Percentiles rank a stretch among this genome's conserved stretches.
These are phyloP conservation scores for Phytopythium oedochilum DNA, from an alignment of 352 stramenopile genomes.

Conservation along the genomic window DNA sequence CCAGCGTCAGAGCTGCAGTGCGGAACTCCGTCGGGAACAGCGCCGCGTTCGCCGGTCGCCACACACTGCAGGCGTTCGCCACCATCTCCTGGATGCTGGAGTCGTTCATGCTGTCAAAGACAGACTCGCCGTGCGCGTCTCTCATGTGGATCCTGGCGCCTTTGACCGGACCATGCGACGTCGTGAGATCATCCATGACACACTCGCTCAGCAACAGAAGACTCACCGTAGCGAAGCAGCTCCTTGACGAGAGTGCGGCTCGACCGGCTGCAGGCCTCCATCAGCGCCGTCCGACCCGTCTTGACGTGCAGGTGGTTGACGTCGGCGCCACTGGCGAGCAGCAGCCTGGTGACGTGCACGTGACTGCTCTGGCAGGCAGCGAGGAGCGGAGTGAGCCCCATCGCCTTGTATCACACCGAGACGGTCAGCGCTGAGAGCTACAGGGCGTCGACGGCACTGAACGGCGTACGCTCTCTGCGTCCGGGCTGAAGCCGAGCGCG, in stretches of 20 bases:
- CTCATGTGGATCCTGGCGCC: conserved; percentile 34
- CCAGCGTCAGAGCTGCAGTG: conserved; percentile 22
- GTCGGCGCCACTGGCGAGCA: conserved; percentile 37
- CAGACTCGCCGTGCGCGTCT: conserved; percentile 42
- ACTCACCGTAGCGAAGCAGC: conserved; percentile 57
- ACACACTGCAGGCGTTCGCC: conserved; percentile 26
- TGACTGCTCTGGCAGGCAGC: conserved; percentile 48
- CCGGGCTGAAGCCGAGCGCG: conserved; percentile 39
- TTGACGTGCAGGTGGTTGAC: conserved; percentile 52
- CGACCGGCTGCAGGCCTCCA: conserved; percentile 48
- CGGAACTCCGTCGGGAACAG: conserved; percentile 53
- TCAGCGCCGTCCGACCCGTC: conserved; percentile 49
- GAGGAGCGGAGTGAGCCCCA: conserved; percentile 61
- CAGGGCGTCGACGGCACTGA: too few species aligned
- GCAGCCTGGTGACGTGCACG: conserved; percentile 34
- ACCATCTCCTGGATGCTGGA: conserved; percentile 22
- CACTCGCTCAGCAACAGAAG: too few species aligned
- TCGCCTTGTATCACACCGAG: conserved; percentile 25
- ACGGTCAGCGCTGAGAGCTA: too few species aligned
- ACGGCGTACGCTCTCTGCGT: conserved; percentile 54
- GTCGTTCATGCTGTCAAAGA: conserved; percentile 41
- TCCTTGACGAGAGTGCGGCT: conserved; percentile 36
- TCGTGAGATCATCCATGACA: not conserved
- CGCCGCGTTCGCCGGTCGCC: conserved; percentile 23
- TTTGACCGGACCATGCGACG: conserved; percentile 2